These are phyloP conservation scores for Ganoderma lucidum DNA, from an alignment of 1,284 basidiomycete species.

Conservation along the genomic window DNA sequence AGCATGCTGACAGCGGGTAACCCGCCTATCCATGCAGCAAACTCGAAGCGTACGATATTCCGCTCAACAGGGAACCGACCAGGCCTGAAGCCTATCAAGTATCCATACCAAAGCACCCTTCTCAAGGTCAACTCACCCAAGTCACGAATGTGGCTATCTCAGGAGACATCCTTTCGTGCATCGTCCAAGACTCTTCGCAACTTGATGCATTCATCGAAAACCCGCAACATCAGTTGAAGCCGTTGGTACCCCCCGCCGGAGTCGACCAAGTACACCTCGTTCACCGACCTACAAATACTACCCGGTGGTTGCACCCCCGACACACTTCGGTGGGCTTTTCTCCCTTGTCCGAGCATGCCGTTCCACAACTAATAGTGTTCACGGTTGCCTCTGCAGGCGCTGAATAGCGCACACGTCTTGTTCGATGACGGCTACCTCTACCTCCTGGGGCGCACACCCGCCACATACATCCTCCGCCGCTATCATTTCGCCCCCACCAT, in stretches of 20 bases:
- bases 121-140: background rate
- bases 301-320: slow-evolving; percentile 1
- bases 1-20: background rate
- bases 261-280: background rate
- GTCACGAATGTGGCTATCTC: background rate
- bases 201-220: background rate
- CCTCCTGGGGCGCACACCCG: background rate
- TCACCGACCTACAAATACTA: background rate
- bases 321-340: background rate
- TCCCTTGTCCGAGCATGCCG: no score
- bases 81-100: slow-evolving; percentile 1
- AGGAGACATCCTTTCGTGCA: background rate
- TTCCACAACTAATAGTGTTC: background rate
- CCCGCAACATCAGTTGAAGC: background rate
- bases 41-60: background rate
- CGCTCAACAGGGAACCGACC: background rate
- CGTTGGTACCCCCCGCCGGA: background rate
- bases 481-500: background rate
- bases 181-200: background rate
- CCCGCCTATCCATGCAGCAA: background rate
- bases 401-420: background rate
- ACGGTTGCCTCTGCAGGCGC: background rate
- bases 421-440: background rate
- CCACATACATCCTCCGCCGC: background rate
- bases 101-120: background rate